Evolutionary conservation across 257 asterid genomes (phyloP).

Genomic region (Ophiorrhiza pumila): DNA sequence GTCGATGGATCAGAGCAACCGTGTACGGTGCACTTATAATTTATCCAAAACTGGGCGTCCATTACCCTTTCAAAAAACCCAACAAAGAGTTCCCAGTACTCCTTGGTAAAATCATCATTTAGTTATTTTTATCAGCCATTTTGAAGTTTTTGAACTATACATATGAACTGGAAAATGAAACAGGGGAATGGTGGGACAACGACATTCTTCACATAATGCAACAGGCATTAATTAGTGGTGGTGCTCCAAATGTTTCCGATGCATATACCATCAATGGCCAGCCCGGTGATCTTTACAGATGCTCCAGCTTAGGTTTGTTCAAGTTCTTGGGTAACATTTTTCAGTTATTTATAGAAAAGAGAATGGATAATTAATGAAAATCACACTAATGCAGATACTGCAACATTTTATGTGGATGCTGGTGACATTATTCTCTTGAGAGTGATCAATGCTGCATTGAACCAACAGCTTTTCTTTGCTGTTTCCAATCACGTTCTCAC

Average conservation of each 20-base stretch:
- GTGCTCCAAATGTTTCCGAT: constrained; percentile 68
- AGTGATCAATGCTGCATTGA: constrained; percentile 69
- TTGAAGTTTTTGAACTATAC: not conserved
- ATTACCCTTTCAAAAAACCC: constrained; percentile 50
- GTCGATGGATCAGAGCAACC: constrained; percentile 67
- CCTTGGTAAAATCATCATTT: constrained; percentile 47
- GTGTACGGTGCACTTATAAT: constrained; percentile 69
- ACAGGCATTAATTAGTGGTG: constrained; percentile 65
- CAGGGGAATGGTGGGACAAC: constrained; percentile 87
- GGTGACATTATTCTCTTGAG: constrained; percentile 53
- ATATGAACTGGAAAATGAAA: not conserved
- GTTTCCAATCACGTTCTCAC: constrained; percentile 60
- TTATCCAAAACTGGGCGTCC: constrained; percentile 45
- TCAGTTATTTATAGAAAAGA: no score
- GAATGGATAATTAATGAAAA: not conserved
- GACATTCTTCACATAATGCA: constrained; percentile 50
- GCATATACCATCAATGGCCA: constrained; percentile 46
- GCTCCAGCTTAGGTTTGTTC: constrained; percentile 34
- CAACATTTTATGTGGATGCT: constrained; percentile 36
- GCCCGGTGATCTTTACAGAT: constrained; percentile 67
- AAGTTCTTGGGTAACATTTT: no score
- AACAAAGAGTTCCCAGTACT: constrained; percentile 49
- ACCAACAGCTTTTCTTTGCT: constrained; percentile 58
- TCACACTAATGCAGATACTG: constrained; percentile 35
- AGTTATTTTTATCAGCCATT: not conserved